Evolutionary conservation across 176 grass and related monocot genomes (phyloP).

Genomic region (Bonia amplexicaulis): DNA sequence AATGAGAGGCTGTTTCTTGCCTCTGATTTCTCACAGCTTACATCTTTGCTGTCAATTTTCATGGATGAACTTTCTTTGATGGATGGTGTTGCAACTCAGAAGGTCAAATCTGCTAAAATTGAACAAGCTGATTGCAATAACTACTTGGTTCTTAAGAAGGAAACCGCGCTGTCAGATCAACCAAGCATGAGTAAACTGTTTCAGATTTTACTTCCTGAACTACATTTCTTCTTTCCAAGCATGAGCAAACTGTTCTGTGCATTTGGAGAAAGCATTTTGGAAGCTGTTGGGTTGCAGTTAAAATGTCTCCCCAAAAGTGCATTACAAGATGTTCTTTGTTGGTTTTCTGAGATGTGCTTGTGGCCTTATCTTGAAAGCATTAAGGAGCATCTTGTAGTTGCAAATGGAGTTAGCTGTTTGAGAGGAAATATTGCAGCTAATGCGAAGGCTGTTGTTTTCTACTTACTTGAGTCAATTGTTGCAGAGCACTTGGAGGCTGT

Average conservation of each 20-base stretch:
- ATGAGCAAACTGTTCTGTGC: constrained; percentile 61
- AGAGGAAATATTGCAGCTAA: constrained; percentile 69
- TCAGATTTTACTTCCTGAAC: constrained; percentile 58
- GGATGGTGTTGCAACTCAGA: constrained; percentile 49
- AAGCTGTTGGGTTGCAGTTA: constrained; percentile 79
- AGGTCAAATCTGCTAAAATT: constrained; percentile 31
- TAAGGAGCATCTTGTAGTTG: constrained; percentile 48
- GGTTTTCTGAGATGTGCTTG: constrained; percentile 95
- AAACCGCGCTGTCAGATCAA: constrained; percentile 25
- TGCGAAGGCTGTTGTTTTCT: constrained; percentile 85
- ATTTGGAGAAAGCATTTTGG: constrained; percentile 84
- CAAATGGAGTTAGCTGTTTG: constrained; percentile 48
- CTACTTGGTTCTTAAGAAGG: constrained; percentile 41
- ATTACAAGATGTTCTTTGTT: constrained; percentile 84
- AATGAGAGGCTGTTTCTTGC: constrained; percentile 70
- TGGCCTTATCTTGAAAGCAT: constrained; percentile 79
- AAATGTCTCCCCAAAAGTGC: constrained; percentile 68
- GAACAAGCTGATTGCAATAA: constrained; percentile 36
- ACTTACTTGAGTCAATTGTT: constrained; percentile 77
- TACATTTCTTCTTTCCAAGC: constrained; percentile 86
- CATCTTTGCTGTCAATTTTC: constrained; percentile 79
- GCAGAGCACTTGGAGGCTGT: constrained; percentile 70
- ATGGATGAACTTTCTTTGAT: constrained; percentile 70
- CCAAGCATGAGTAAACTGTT: constrained; percentile 37
- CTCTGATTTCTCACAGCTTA: constrained; percentile 93